Evolutionary conservation across 129 eudicot species (phyloP).

Genomic region (Smallanthus sonchifolius): DNA sequence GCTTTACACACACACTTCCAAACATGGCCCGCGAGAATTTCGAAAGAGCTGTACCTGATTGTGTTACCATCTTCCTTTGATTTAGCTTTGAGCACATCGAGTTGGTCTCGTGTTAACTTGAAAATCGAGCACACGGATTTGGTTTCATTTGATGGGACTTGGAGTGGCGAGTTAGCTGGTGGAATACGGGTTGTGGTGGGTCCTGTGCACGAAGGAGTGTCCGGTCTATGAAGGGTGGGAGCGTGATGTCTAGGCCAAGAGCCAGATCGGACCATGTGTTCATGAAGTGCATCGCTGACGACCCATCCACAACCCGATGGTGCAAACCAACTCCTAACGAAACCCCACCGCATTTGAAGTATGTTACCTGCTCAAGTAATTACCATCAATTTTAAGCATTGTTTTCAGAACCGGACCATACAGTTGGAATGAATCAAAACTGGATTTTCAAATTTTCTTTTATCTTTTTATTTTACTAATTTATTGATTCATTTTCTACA

Average conservation of each 20-base stretch:
- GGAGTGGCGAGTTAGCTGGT: not conserved
- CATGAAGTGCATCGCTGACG: slow-evolving; percentile 8
- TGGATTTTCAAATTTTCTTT: too few species aligned
- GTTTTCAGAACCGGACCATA: not conserved
- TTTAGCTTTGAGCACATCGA: slow-evolving; percentile 2
- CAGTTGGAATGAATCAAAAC: too few species aligned
- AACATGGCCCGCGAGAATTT: slow-evolving; percentile 12
- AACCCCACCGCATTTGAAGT: slow-evolving; percentile 22
- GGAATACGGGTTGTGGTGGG: slow-evolving; percentile 11
- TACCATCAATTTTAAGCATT: not conserved
- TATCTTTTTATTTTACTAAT: too few species aligned
- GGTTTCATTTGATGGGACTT: not conserved
- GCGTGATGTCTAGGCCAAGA: slow-evolving; percentile 13
- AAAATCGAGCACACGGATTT: not conserved
- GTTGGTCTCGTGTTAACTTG: slow-evolving; percentile 14
- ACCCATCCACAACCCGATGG: slow-evolving; percentile 12
- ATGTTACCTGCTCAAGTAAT: slow-evolving; percentile 5
- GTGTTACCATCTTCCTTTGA: slow-evolving; percentile 9
- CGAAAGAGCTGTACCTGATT: slow-evolving; percentile 6
- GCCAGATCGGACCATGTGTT: slow-evolving; percentile 24
- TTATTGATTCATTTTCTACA: too few species aligned
- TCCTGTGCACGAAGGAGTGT: slow-evolving; percentile 12
- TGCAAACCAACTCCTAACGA: slow-evolving; percentile 13
- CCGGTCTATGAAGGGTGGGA: slow-evolving; percentile 21
- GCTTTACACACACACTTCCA: slow-evolving; percentile 22